Conservation (phyloP, 345 rosid species). For the Stellera chamaejasme region DNA sequence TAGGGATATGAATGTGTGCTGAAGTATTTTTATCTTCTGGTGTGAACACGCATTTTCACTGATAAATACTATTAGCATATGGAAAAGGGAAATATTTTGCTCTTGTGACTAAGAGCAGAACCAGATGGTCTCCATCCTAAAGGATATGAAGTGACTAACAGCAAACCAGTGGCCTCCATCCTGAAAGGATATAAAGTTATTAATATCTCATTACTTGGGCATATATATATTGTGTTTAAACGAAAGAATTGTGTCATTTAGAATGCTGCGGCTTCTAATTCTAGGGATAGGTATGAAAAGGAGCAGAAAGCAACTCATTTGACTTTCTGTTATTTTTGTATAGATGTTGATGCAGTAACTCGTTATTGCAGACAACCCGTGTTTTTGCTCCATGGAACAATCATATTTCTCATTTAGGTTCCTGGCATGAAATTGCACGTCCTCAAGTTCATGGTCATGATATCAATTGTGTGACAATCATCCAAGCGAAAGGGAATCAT, state of each 20-base stretch:
- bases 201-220: too few relatives aligned
- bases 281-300: neutral
- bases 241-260: neutral
- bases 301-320: neutral
- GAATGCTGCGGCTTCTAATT: neutral
- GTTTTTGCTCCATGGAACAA: constrained; percentile 76
- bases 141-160: too few relatives aligned
- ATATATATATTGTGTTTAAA: neutral
- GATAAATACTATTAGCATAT: too few relatives aligned
- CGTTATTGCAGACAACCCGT: constrained; percentile 57
- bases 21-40: too few relatives aligned
- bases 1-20: too few relatives aligned
- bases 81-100: neutral
- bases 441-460: constrained; percentile 99
- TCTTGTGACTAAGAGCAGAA: neutral
- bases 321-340: neutral
- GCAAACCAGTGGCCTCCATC: neutral
- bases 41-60: too few relatives aligned
- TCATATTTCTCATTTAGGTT: constrained; percentile 24
- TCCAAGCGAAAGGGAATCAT: constrained; percentile 81
- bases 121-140: neutral
- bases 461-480: constrained; percentile 68
- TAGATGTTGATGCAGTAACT: constrained; percentile 4
- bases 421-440: constrained; percentile 89
- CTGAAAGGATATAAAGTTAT: too few relatives aligned